Base-by-base conservation (phyloP, 371 early-diverging fungal species). In the Mucor ambiguus region DNA sequence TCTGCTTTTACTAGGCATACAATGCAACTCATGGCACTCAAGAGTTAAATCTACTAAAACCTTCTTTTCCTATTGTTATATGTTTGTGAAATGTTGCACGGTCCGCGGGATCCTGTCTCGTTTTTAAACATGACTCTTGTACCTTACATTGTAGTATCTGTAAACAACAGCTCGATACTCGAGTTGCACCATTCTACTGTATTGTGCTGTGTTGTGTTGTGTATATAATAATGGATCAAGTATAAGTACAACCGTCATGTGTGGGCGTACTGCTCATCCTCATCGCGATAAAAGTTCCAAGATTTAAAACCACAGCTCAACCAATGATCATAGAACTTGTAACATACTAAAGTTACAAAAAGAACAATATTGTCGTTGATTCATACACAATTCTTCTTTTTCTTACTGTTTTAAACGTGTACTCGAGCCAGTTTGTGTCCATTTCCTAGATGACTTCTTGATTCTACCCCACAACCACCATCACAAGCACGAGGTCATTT, bases 1-100 rank as follows among this genome's bases (percentile, higher is more conserved):
- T 52, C 24, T 48, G 48, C 24, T 48, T 41, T 18, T 18, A 41
- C 18, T 3, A 5, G 5, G 16, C 48, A 20, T 20, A n/a, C 20
- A 48, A 48, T 3, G 9, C 48, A 48, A 48, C 11, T 3, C 1
- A 41, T 41, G 41, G 41, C 5, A 4, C 14, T 4, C 14, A 52
- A 26, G 16, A 26, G 28, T 28, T 4, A 52, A 52, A 52, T 26
- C 28, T 28, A 52, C 14, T 28, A 52, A 52, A 52, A 52, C 26
- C 14, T 49, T 26, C 49, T 28, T 52, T 52, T 52, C 52, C 56
- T 33, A 56, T 56, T 56, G 56, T 56, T 56, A n/a, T 30, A n/a
- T 3, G 49, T n/a, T 56, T 56, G 56, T 56, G 56, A 56, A n/a
- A 56, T 29, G 56, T 56, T 56, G 56, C 33, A 56, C 56, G 30